Evolutionary conservation across 176 grass and related monocot genomes (phyloP), one percentile per base, ranked within the genome.

Genomic region (Avena eriantha): DNA sequence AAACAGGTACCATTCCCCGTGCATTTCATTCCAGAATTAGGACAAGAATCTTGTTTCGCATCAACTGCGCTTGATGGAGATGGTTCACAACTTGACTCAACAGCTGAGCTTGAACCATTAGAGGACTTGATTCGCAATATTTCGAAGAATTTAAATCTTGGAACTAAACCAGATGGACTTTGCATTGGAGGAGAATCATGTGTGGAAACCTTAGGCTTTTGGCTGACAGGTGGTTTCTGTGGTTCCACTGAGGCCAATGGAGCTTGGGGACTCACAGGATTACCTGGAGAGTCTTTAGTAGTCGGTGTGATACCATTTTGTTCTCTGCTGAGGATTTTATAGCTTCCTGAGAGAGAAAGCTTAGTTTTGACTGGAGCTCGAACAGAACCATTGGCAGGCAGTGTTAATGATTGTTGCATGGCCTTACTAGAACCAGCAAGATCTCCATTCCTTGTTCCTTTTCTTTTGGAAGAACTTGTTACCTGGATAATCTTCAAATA

Each of bases 281-380:
- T 90, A 21, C n/a, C 60, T n/a, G 34, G 31, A 73, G 70, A 87
- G 10, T 92, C 82, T 88, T 90, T 92, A 43, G 47, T 9, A 14
- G 35, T 88, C 65, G 82, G 83, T 24, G 80, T 59, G 74, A 50
- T 16, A 69, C 82, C 69, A 13, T 88, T 95, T 81, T 90, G 88
- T 64, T 95, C 90, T 81, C 85, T 67, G 72, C 78, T 90, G 60
- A 95, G 93, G 36, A 95, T 83, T 95, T 92, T 88, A 80, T 90
- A 77, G 57, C 76, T 92, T 83, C 85, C 90, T 74, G 75, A 78
- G 46, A 84, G 88, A 86, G 74, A 83, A 49, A 80, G 46, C 79
- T 92, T 95, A 83, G 88, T 48, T 92, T 90, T 95, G 46, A 82
- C 85, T 74, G 88, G 78, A 83, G 85, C 72, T 54, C 63, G 88